Conservation (phyloP, 768 basidiomycete genomes). For the Suillus occidentalis region DNA sequence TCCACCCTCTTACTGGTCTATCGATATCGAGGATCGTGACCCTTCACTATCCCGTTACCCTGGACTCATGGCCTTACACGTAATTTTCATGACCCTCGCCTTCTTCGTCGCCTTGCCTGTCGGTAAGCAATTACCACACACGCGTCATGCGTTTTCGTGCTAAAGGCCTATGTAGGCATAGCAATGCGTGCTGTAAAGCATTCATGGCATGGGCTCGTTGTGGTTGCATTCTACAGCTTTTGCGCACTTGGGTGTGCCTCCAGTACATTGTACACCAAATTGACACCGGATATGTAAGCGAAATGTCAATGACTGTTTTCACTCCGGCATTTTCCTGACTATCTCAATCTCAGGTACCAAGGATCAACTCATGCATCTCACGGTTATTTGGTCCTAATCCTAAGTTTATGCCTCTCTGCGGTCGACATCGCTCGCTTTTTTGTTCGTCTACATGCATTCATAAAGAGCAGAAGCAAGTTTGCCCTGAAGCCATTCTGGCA, state of each 20-base stretch:
- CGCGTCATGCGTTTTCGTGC: neutral
- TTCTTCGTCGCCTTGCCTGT: slow-evolving; percentile 84
- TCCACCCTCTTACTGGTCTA: slow-evolving; percentile 80
- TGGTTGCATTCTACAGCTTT: slow-evolving; percentile 64
- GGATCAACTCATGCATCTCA: slow-evolving; percentile 60
- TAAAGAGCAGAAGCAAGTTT: slow-evolving; percentile 43
- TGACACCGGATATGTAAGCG: slow-evolving; percentile 80
- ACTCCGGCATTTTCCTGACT: slow-evolving; percentile 8
- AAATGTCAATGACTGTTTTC: slow-evolving; percentile 12
- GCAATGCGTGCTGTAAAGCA: slow-evolving; percentile 78
- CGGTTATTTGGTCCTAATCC: slow-evolving; percentile 56
- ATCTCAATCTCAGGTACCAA: slow-evolving; percentile 55
- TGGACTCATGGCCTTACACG: slow-evolving; percentile 73
- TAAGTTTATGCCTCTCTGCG: slow-evolving; percentile 45
- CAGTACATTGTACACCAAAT: slow-evolving; percentile 70
- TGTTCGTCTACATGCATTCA: slow-evolving; percentile 51
- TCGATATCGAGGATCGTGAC: slow-evolving; percentile 65
- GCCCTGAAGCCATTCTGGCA: slow-evolving; percentile 55
- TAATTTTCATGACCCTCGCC: slow-evolving; percentile 69
- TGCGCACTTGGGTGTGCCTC: slow-evolving; percentile 63
- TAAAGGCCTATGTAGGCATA: slow-evolving; percentile 53
- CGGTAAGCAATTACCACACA: slow-evolving; percentile 46
- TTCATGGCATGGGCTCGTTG: slow-evolving; percentile 55
- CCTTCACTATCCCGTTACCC: slow-evolving; percentile 50
- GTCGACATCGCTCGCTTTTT: slow-evolving; percentile 55